These are phyloP conservation scores for Elongisporangium undulatum DNA, from an alignment of 352 stramenopile genomes.

Conservation along the genomic window DNA sequence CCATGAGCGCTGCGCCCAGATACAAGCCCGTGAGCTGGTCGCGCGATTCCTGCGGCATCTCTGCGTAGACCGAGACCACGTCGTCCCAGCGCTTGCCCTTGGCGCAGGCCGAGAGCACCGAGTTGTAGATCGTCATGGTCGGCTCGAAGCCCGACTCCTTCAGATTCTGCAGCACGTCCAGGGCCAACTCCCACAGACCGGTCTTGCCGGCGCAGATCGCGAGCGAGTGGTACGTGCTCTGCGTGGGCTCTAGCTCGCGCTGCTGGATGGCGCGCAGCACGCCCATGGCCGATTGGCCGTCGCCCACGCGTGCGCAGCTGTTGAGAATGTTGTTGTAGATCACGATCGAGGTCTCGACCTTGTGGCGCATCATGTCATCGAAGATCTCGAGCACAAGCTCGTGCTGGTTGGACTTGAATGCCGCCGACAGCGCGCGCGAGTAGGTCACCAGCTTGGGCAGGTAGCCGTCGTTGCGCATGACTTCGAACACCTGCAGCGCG, in stretches of 20 bases:
- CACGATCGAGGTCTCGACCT: slow-evolving; percentile 63
- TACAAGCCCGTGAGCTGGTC: slow-evolving; percentile 42
- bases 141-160: slow-evolving; percentile 44
- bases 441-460: slow-evolving; percentile 78
- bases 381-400: slow-evolving; percentile 88
- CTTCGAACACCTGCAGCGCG: slow-evolving; percentile 81
- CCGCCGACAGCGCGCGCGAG: slow-evolving; percentile 75
- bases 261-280: slow-evolving; percentile 66
- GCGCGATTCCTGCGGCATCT: slow-evolving; percentile 39
- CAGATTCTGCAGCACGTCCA: slow-evolving; percentile 55
- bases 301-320: slow-evolving; percentile 65
- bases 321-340: slow-evolving; percentile 88
- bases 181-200: slow-evolving; percentile 59
- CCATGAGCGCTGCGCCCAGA: slow-evolving; percentile 73
- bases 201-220: slow-evolving; percentile 78
- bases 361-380: slow-evolving; percentile 78
- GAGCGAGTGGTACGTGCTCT: slow-evolving; percentile 77
- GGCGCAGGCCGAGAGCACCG: slow-evolving; percentile 69
- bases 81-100: slow-evolving; percentile 70
- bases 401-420: slow-evolving; percentile 72
- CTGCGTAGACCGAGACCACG: slow-evolving; percentile 57
- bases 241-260: slow-evolving; percentile 55
- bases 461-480: slow-evolving; percentile 85
- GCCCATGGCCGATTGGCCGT: slow-evolving; percentile 64
- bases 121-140: slow-evolving; percentile 76